phyloP scores from a whole-genome alignment of 257 asterid species.

The Fraxinus americana region DNA sequence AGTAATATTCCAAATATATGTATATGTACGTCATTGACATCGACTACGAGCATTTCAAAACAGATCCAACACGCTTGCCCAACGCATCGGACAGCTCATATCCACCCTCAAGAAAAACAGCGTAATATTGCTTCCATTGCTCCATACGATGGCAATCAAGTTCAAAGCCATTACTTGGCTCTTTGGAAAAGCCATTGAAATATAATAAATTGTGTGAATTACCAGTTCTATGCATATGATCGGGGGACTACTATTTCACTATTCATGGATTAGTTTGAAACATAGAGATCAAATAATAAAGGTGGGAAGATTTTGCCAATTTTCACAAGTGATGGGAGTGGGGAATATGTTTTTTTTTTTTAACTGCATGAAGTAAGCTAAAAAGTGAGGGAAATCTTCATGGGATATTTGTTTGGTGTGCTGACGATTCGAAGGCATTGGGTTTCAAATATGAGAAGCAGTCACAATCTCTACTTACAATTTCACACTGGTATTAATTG shows the following conservation, averaged over 20 bases:
- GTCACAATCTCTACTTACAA: conserved; percentile 41
- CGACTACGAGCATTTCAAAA: conserved; percentile 71
- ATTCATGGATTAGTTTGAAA: conserved; percentile 48
- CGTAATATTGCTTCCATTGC: conserved; percentile 76
- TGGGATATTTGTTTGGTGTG: conserved; percentile 84
- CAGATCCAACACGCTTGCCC: conserved; percentile 50
- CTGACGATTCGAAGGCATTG: conserved; percentile 67
- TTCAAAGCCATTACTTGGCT: conserved; percentile 70
- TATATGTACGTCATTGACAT: conserved; percentile 55
- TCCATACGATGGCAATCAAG: conserved; percentile 57
- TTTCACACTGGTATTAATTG: conserved; percentile 20
- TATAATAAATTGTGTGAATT: conserved; percentile 67
- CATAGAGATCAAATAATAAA: conserved; percentile 45
- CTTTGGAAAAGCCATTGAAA: conserved; percentile 59
- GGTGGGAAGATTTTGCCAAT: conserved; percentile 71
- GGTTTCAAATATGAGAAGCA: conserved; percentile 56
- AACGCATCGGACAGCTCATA: conserved; percentile 54
- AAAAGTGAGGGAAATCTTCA: conserved; percentile 53
- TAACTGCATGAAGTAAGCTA: conserved; percentile 54
- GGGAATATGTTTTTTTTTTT: conserved; percentile 39
- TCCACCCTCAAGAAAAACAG: conserved; percentile 48
- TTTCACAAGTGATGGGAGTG: conserved; percentile 58
- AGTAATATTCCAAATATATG: too few species aligned
- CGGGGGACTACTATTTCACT: conserved; percentile 58
- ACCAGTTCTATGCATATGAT: conserved; percentile 79